Evolutionary conservation across 805 yeast species (phyloP), one percentile per base, ranked within the genome.

Genomic region (Blastobotrys mokoenaii): DNA sequence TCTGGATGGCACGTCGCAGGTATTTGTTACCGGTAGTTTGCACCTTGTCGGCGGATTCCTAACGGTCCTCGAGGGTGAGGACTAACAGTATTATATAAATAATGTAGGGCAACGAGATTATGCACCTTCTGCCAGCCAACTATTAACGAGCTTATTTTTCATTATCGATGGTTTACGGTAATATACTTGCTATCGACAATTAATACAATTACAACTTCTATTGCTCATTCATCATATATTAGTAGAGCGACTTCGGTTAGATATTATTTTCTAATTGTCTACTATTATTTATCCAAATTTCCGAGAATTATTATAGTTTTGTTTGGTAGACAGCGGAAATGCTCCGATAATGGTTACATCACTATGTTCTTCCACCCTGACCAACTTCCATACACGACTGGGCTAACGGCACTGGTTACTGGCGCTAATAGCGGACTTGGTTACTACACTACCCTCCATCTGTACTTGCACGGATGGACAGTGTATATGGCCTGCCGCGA

Each of bases 11-110:
- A 62, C 60, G 6, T 64, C 78, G 17, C 88, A 87, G 51, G 94
- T 87, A 1, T 83, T 88, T 66, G 97, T 88, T 0, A 84, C 94
- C 48, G 99, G 99, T 1, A 88, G 97, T 3, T 69, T 93, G 52
- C 96, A 90, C 61, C 69, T 94, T 46, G 95, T 93, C 9, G 99
- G 99, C 14, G 98, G 97, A 0, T 75, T 93, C 46, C 65, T 93
- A 33, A 88, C 87, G 2, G 96, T 89, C 4, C 66, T 87, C 37
- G 96, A 90, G 33, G 59, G 40, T 18, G 31, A 51, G 45, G 40
- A 45, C 20, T 22, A 27, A 17, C 17, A 33, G 37, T 16, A 11
- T 11, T 30, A 10, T 25, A 45, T 9, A 20, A 11, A 11, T 41
- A 11, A 14, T 17, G 12, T n/a, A 34, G 3, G 22, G 7, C n/a